Evolutionary conservation across 805 yeast genomes (phyloP).

Genomic region (Candida xyloterini): DNA sequence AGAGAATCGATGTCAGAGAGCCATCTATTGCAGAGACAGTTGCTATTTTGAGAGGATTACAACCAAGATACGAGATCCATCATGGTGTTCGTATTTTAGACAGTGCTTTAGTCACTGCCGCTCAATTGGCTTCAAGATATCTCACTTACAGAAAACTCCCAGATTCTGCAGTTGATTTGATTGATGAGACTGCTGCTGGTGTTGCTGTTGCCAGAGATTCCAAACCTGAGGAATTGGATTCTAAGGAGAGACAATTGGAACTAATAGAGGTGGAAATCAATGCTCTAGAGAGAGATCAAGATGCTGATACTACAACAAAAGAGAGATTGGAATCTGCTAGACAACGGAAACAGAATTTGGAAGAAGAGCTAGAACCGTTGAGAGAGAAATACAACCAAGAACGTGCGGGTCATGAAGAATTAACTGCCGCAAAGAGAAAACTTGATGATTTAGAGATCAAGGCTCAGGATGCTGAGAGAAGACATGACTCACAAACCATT

Average conservation of each 20-base stretch:
- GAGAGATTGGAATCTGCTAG: slow-evolving; percentile 81
- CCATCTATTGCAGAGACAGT: slow-evolving; percentile 91
- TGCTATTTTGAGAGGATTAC: slow-evolving; percentile 94
- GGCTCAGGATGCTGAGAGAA: slow-evolving; percentile 95
- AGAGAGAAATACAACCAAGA: slow-evolving; percentile 84
- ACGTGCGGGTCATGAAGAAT: slow-evolving; percentile 85
- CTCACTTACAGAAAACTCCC: slow-evolving; percentile 94
- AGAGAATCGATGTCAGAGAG: slow-evolving; percentile 93
- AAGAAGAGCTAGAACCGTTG: slow-evolving; percentile 81
- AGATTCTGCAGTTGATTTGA: slow-evolving; percentile 93
- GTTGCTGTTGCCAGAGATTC: slow-evolving; percentile 99
- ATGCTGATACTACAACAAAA: slow-evolving; percentile 75
- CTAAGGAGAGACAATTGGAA: slow-evolving; percentile 87
- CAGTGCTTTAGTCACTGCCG: slow-evolving; percentile 90
- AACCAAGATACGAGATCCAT: slow-evolving; percentile 92
- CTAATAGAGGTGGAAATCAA: slow-evolving; percentile 92
- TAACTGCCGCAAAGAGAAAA: slow-evolving; percentile 84
- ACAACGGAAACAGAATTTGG: slow-evolving; percentile 75
- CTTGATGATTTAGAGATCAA: slow-evolving; percentile 90
- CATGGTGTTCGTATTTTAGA: slow-evolving; percentile 97
- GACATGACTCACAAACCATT: slow-evolving; percentile 89
- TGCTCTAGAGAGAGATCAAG: slow-evolving; percentile 94
- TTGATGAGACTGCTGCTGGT: slow-evolving; percentile 94
- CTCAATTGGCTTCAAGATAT: slow-evolving; percentile 91
- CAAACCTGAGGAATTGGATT: slow-evolving; percentile 94